These are phyloP conservation scores for Spizellomyces punctatus DNA, from an alignment of 192 early-diverging fungal genomes.

Conservation along the genomic window DNA sequence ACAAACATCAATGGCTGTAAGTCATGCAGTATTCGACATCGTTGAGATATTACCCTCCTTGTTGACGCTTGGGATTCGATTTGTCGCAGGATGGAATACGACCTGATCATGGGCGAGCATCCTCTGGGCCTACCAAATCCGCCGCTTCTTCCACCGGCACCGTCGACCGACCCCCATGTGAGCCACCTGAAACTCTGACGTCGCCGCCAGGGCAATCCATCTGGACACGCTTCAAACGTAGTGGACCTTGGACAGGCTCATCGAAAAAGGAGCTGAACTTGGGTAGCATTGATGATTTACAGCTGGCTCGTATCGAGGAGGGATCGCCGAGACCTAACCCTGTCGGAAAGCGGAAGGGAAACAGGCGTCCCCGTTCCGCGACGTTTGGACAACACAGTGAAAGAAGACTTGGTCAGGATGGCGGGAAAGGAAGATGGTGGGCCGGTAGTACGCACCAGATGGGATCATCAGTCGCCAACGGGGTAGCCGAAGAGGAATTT, in stretches of 20 bases:
- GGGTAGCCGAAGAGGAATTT: constrained; percentile 1
- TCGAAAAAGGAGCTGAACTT: constrained; percentile 7
- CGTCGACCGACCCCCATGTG: not conserved
- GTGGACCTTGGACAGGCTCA: constrained; percentile 12
- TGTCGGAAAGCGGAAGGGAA: not conserved
- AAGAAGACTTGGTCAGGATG: not conserved
- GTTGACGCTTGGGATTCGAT: too few species aligned
- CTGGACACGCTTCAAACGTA: constrained; percentile 13
- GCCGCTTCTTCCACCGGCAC: not conserved
- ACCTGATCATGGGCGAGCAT: too few species aligned
- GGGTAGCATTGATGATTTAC: constrained; percentile 13
- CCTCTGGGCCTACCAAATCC: not conserved
- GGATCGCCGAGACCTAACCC: not conserved
- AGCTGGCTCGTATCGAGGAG: not conserved
- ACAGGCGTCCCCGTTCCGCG: constrained; percentile 10
- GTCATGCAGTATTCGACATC: too few species aligned
- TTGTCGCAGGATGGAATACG: too few species aligned
- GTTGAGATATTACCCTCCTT: too few species aligned
- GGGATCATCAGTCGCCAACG: not conserved
- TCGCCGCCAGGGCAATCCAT: constrained; percentile 12
- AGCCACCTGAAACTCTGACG: not conserved
- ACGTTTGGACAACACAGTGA: constrained; percentile 22
- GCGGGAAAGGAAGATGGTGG: constrained; percentile 2
- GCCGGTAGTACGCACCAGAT: constrained; percentile 8
- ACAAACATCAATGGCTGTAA: too few species aligned